Percentiles rank a stretch among this genome's conserved stretches.
Evolutionary conservation across 306 rosid species (phyloP).

Genomic region (Pterocarpus macrocarpus): DNA sequence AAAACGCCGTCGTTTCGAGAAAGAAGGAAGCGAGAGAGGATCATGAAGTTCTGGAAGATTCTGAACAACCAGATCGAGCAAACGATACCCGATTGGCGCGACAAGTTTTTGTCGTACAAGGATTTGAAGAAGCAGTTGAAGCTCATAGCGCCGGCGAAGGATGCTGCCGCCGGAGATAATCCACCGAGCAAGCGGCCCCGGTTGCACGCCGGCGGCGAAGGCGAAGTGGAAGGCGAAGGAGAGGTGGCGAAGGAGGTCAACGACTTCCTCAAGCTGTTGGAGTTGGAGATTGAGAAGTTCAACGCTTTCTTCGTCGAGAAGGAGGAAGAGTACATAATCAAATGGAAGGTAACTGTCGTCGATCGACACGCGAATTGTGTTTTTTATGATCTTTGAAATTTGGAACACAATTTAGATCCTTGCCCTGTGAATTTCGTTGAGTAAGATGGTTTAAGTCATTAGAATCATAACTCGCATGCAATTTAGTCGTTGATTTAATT

Average conservation of each 20-base stretch:
- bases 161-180: not conserved
- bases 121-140: constrained; percentile 84
- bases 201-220: constrained; percentile 33
- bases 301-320: constrained; percentile 83
- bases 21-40: not conserved
- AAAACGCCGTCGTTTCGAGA: not conserved
- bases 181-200: constrained; percentile 54
- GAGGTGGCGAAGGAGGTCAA: constrained; percentile 66
- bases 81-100: constrained; percentile 89
- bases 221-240: constrained; percentile 32
- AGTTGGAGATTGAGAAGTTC: constrained; percentile 79
- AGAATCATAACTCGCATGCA: not conserved
- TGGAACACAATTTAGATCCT: not conserved
- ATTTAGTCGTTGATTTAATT: not conserved
- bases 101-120: constrained; percentile 86
- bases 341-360: constrained; percentile 66
- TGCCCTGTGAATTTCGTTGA: not conserved
- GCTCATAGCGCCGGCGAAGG: constrained; percentile 53
- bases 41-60: constrained; percentile 91
- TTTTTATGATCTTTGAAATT: not conserved
- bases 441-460: not conserved
- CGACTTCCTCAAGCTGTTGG: constrained; percentile 55
- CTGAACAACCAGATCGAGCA: constrained; percentile 82
- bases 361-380: not conserved
- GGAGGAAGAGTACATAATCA: constrained; percentile 90